phyloP scores from a whole-genome alignment of 2,329 filamentous ascomycete species.

The Phaeophleospora eucalypticola region DNA sequence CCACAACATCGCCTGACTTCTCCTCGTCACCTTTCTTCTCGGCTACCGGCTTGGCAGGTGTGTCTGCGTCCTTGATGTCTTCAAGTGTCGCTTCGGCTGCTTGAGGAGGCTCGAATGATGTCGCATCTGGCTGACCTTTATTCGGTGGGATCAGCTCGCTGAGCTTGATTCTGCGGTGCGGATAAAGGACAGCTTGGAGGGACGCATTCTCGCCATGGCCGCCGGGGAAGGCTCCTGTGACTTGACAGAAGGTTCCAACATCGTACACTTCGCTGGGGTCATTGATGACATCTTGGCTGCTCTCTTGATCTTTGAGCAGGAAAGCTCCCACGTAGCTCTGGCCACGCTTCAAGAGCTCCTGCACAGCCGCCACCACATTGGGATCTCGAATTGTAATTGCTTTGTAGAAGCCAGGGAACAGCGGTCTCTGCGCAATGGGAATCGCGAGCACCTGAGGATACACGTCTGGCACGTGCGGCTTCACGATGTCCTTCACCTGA shows the following conservation, averaged over 20 bases:
- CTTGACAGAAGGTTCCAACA: slow-evolving; percentile 94
- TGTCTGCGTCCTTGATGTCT: slow-evolving; percentile 10
- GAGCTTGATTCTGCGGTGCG: slow-evolving; percentile 88
- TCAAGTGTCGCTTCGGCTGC: slow-evolving; percentile 49
- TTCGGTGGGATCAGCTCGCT: slow-evolving; percentile 72
- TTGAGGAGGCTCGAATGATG: slow-evolving; percentile 49
- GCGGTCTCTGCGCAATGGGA: slow-evolving; percentile 84
- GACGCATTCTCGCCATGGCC: slow-evolving; percentile 68
- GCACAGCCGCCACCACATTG: slow-evolving; percentile 84
- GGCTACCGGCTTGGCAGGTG: slow-evolving; percentile 35
- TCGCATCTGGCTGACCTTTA: slow-evolving; percentile 41
- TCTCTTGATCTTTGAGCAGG: slow-evolving; percentile 91
- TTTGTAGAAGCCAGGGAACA: slow-evolving; percentile 98
- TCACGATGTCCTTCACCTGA: slow-evolving; percentile 68
- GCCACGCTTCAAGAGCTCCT: slow-evolving; percentile 93
- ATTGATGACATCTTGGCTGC: slow-evolving; percentile 90
- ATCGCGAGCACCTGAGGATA: slow-evolving; percentile 98
- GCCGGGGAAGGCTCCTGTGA: slow-evolving; percentile 92
- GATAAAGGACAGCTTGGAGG: slow-evolving; percentile 90
- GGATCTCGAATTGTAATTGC: slow-evolving; percentile 94
- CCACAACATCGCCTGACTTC: slow-evolving; percentile 89
- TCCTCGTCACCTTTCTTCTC: slow-evolving; percentile 51
- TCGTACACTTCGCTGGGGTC: slow-evolving; percentile 89
- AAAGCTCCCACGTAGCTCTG: slow-evolving; percentile 98
- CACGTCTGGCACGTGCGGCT: slow-evolving; percentile 85